Conservation (phyloP, 495 filamentous ascomycete genomes). For the Lasiosphaeris hirsuta region DNA sequence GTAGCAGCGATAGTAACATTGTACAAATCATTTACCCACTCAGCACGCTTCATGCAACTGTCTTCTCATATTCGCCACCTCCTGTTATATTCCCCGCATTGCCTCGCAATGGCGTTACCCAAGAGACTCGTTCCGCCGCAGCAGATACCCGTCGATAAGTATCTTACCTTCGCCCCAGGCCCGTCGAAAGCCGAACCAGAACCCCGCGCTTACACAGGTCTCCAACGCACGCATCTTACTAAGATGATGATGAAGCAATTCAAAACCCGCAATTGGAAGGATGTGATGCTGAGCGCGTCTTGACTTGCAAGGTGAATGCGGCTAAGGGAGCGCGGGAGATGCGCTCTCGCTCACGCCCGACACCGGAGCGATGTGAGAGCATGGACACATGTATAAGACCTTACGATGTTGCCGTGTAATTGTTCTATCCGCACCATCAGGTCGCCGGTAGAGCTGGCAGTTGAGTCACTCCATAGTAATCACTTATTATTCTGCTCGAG, state of each 20-base stretch:
- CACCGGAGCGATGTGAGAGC: too few relatives aligned
- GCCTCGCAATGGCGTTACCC: not conserved
- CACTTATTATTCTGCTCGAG: not conserved
- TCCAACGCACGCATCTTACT: not conserved
- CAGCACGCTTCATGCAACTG: not conserved
- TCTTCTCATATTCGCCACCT: too few relatives aligned
- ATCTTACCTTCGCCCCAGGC: not conserved
- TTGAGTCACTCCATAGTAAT: too few relatives aligned
- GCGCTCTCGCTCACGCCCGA: too few relatives aligned
- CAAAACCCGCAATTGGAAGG: not conserved
- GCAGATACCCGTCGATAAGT: not conserved
- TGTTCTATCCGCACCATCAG: too few relatives aligned
- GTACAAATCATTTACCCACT: too few relatives aligned
- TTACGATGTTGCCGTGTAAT: too few relatives aligned
- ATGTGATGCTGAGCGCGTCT: not conserved
- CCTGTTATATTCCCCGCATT: not conserved
- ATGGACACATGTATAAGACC: too few relatives aligned
- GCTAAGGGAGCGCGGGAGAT: too few relatives aligned
- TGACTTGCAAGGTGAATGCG: too few relatives aligned
- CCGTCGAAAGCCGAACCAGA: conserved; percentile 8
- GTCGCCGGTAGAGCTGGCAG: too few relatives aligned
- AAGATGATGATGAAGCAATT: conserved; percentile 13
- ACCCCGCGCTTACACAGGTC: not conserved
- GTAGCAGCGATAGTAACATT: too few relatives aligned
- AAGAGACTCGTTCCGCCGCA: not conserved